phyloP scores from a whole-genome alignment of 1,284 basidiomycete genomes.

The Fomes fomentarius region DNA sequence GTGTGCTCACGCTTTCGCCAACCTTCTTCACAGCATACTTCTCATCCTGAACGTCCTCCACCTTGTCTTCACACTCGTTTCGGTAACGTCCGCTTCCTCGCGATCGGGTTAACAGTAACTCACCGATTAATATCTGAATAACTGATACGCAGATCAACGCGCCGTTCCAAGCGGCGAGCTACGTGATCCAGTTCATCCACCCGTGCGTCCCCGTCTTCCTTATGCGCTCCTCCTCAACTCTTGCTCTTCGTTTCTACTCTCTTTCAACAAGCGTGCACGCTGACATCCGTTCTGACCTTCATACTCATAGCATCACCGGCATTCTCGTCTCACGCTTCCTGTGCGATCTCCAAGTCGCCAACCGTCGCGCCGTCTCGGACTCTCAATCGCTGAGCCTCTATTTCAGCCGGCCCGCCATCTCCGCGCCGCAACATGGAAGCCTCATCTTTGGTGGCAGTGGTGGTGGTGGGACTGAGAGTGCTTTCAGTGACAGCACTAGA shows the following conservation, averaged over 20 bases:
- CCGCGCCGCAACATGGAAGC: too few relatives aligned
- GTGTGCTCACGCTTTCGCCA: neutral
- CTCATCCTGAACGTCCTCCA: slow-evolving; percentile 1
- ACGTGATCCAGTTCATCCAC: neutral
- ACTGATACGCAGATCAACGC: neutral
- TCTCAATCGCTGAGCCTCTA: too few relatives aligned
- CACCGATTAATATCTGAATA: too few relatives aligned
- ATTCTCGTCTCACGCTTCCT: slow-evolving; percentile 11
- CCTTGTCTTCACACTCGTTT: neutral
- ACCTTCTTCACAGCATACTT: neutral
- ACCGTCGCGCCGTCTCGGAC: neutral
- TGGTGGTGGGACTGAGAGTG: too few relatives aligned
- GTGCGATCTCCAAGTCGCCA: slow-evolving; percentile 2
- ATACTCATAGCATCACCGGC: slow-evolving; percentile 1
- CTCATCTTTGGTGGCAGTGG: too few relatives aligned
- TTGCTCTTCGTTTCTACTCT: neutral
- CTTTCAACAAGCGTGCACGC: neutral
- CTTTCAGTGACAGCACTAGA: too few relatives aligned
- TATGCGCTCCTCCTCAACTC: neutral
- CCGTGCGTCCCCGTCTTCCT: neutral
- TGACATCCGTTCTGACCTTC: neutral
- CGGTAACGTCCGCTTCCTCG: neutral
- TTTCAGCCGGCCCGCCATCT: too few relatives aligned
- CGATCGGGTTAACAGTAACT: neutral
- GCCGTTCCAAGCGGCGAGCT: slow-evolving; percentile 2